Base-by-base conservation (phyloP, 257 asterid species). In the Nicotiana sylvestris region DNA sequence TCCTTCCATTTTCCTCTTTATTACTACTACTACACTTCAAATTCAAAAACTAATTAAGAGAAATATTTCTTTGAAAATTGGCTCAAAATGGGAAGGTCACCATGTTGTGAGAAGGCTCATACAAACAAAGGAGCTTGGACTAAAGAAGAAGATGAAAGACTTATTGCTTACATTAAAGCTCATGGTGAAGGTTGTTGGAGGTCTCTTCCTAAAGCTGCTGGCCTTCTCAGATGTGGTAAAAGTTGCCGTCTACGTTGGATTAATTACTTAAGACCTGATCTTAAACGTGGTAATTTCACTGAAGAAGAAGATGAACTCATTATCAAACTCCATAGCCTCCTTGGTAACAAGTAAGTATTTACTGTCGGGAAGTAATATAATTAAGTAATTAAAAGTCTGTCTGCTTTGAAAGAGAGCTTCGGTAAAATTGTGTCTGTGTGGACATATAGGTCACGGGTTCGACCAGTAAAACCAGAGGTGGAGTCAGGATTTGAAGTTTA, bases 111-210 rank as follows among this genome's bases (percentile, higher is more conserved):
- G 88, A 93, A 94, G 82, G 99, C 97, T 43, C 98, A 94, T 86
- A 95, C 98, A 1, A 93, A 95, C 90, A 94, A 95, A 89, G 99
- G 98, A 35, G 99, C 98, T 0, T 95, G 99, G 98, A 92, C 97
- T 1, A 95, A 95, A 77, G 99, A 94, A 86, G 99, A 95, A 91
- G 99, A 95, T 66, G 97, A 95, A 37, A 89, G 98, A 3, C 93
- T 95, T 17, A 88, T 91, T 30, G 84, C 94, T 13, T 91, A 95
- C 70, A 95, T 95, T 66, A 89, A 95, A 7, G 87, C 94, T 4
- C 95, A 95, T 72, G 98, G 99, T 5, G 99, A 95, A 89, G 99
- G 99, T 6, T 92, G 98, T 87, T 94, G 99, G 99, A 88, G 99
- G n/a, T 91, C 97, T 5, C 94, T 95, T 60, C 99, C 99, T 12